Conservation (phyloP, 495 filamentous ascomycete species). For the Aspergillus kassunensis region DNA sequence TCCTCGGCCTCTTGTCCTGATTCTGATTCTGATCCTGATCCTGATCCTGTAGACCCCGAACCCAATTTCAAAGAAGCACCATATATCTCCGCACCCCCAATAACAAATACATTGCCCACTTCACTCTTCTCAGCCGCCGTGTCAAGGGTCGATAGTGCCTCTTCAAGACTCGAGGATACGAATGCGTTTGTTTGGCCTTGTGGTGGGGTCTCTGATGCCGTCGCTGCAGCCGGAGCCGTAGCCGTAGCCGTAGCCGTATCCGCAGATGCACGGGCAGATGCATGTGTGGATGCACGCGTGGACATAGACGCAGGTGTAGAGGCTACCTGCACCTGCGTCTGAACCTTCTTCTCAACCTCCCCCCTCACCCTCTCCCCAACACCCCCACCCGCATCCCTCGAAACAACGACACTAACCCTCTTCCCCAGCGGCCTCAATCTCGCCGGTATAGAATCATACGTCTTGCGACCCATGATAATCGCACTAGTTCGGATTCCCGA, state of each 20-base stretch:
- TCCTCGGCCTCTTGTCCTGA: background rate
- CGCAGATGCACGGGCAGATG: too few species aligned
- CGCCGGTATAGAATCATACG: constrained; percentile 80
- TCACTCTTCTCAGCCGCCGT: constrained; percentile 18
- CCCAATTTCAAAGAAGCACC: constrained; percentile 51
- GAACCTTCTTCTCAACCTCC: constrained; percentile 21
- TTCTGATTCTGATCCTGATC: background rate
- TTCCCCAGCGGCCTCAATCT: constrained; percentile 74
- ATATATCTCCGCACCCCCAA: constrained; percentile 89
- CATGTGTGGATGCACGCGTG: too few species aligned
- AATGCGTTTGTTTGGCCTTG: constrained; percentile 29
- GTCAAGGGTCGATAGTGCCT: constrained; percentile 47
- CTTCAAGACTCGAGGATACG: constrained; percentile 48
- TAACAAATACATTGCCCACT: constrained; percentile 67
- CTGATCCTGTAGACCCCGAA: background rate
- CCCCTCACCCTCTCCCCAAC: constrained; percentile 18
- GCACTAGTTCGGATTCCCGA: constrained; percentile 52
- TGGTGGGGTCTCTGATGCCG: too few species aligned
- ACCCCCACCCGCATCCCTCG: constrained; percentile 40
- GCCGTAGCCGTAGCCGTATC: background rate
- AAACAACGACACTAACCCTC: constrained; percentile 74
- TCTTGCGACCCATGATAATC: constrained; percentile 96
- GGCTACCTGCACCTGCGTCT: constrained; percentile 5
- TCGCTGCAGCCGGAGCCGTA: constrained; percentile 1
- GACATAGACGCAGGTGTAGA: background rate